These are phyloP conservation scores for Ogataea hybrid DNA, from an alignment of 1,139 yeast genomes.

Conservation along the genomic window DNA sequence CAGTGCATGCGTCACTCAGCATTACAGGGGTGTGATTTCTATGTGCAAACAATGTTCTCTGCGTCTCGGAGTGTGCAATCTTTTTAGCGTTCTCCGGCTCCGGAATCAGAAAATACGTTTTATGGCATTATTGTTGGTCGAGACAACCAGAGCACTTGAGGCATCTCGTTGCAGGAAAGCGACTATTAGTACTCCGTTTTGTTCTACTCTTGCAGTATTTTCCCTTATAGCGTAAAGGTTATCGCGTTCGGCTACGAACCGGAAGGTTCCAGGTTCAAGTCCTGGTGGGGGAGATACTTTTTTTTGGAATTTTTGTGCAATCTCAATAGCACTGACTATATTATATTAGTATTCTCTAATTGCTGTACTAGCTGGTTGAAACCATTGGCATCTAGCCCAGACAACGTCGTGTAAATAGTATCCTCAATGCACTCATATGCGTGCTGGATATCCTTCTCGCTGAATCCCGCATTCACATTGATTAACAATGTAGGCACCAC, in stretches of 20 bases:
- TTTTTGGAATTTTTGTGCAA: conserved; percentile 14
- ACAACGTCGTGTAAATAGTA: conserved; percentile 20
- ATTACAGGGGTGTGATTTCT: too few species aligned
- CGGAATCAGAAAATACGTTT: background rate
- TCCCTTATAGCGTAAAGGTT: conserved; percentile 89
- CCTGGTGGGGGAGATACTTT: conserved; percentile 85
- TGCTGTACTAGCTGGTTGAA: conserved; percentile 16
- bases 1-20: background rate
- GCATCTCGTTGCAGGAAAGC: background rate
- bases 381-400: conserved; percentile 9
- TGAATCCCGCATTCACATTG: conserved; percentile 54
- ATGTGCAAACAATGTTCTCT: too few species aligned
- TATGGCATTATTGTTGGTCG: background rate
- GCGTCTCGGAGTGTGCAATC: too few species aligned
- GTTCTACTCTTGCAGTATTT: conserved; percentile 1
- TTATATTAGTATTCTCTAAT: conserved; percentile 7
- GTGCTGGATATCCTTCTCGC: conserved; percentile 48
- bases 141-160: background rate
- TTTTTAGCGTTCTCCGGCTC: background rate
- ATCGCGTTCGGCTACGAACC: conserved; percentile 95
- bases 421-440: conserved; percentile 25
- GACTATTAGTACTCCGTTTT: too few species aligned
- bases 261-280: conserved; percentile 94
- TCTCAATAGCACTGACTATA: background rate
- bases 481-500: conserved; percentile 71